Base-by-base conservation (phyloP, 2,329 filamentous ascomycete genomes). In the Claviceps maximensis region DNA sequence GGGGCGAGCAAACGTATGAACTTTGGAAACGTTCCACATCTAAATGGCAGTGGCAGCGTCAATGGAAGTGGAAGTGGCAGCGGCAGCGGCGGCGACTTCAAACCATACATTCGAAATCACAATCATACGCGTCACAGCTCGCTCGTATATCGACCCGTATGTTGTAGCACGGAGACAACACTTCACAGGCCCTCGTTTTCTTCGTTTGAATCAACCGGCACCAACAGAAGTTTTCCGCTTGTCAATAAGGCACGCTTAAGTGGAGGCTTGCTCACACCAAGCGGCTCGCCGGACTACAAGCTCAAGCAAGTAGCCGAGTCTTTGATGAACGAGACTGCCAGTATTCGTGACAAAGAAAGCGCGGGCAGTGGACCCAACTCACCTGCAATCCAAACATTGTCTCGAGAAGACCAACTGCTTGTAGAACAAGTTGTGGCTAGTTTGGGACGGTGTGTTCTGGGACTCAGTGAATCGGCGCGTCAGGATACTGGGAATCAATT, bases 181-280 rank as follows among this genome's bases (percentile, higher is more conserved):
- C 53, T 69, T 52, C 78, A 82, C 59, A 76, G 78, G 1, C 77
- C 79, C 6, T 81, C 79, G 0, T 64, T 76, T 23, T 77, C 78
- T 4, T 80, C 78, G 0, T 71, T 80, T 54, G 76, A 77, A 47
- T 83, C 79, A 0, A 73, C 70, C 0, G 78, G 78, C 17, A 83
- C 80, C 1, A 78, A 74, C 50, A 71, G 81, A 58, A 83, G 78
- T 61, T 84, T 84, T 57, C 80, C 80, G 1, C 69, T 84, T 5
- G 73, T 83, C 44, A 78, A 75, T 58, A 78, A 72, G 59, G 61
- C 72, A 17, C 75, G 71, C 56, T 62, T 69, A 9, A 72, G 69
- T 49, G 71, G 68, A 33, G 75, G 74, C 6, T 65, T 77, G 15
- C 59, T 74, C 40, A 78, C 74, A 2, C 74, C 75, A 2, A 68